Conservation (phyloP, 352 stramenopile genomes). For the Aphanomyces euteiches region DNA sequence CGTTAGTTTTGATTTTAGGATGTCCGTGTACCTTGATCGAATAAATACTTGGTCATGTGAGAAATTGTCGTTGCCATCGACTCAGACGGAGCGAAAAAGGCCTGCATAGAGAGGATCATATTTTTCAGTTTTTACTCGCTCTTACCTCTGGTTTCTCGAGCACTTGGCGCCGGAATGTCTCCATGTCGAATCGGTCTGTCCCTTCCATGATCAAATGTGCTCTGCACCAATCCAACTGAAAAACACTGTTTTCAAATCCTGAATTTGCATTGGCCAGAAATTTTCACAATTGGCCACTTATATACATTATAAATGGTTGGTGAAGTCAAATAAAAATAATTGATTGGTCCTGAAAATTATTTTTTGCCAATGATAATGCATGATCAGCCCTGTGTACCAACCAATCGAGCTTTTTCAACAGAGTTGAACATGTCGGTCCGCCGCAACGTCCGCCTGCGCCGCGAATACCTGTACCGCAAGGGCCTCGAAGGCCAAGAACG, state of each 20-base stretch:
- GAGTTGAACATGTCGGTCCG: constrained; percentile 72
- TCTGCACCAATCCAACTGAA: neutral
- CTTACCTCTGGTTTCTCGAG: constrained; percentile 65
- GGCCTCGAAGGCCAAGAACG: constrained; percentile 94
- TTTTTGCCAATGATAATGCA: neutral
- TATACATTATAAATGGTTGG: constrained; percentile 14
- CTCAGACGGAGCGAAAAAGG: constrained; percentile 74
- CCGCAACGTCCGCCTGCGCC: constrained; percentile 95
- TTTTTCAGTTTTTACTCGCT: neutral
- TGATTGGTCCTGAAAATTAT: constrained; percentile 24
- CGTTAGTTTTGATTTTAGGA: neutral
- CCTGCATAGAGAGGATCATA: constrained; percentile 32
- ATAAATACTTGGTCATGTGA: constrained; percentile 74
- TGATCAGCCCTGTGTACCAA: neutral
- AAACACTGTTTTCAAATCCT: constrained; percentile 1
- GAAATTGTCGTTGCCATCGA: constrained; percentile 62
- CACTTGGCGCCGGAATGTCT: constrained; percentile 63
- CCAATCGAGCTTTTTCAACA: constrained; percentile 15
- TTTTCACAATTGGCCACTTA: no score
- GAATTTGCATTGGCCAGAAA: neutral
- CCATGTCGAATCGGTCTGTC: constrained; percentile 35
- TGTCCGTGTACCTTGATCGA: constrained; percentile 57
- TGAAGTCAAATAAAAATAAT: constrained; percentile 15
- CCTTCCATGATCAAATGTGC: constrained; percentile 15
- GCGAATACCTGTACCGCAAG: constrained; percentile 99